Base-by-base conservation (phyloP, 2,329 filamentous ascomycete genomes). In the Hymenotorrendiella dingleyae region DNA sequence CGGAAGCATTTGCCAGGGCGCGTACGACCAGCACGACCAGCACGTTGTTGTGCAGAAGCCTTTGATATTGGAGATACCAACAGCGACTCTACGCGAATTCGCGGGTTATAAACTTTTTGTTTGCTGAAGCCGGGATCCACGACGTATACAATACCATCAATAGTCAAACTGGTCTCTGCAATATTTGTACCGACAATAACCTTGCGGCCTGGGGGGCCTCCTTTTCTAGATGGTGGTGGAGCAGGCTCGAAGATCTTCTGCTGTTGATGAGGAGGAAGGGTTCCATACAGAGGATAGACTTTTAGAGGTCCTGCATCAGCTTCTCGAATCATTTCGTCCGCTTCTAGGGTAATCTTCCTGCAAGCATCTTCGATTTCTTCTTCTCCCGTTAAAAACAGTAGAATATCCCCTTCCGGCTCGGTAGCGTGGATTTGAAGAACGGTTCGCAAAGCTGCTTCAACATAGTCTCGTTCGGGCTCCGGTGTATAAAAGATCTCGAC, bases 51-150 rank as follows among this genome's bases (percentile, higher is more conserved):
- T 8, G 94, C 93, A 1, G 93, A 97, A 19, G 93, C 93, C 65
- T 96, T 97, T 46, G 90, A 97, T 55, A 98, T 97, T 17, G 93
- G 90, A 3, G 93, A 96, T 4, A 98, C 91, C n/a, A 98, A 74
- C 6, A 98, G 76, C 1, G 93, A 97, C 67, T 98, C 93, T 52
- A 98, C 90, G 64, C 93, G 82, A 56, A 95, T 94, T 48, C 93
- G 82, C 17, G 93, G 91, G 65, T 98, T 97, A 73, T 97, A 98
- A 50, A 97, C 93, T 68, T 97, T 98, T 61, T 98, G 93, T 71
- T 98, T 98, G 70, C 89, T 95, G 71, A 98, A 98, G 26, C 93
- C 93, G 2, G 93, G 91, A 60, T 98, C 93, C n/a, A 98, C 91
- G 24, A 98, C 93, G 60, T 96, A 98, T 26, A 98, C 93, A 51